Base-by-base conservation (phyloP, 768 basidiomycete genomes). In the Lentinula aciculospora region DNA sequence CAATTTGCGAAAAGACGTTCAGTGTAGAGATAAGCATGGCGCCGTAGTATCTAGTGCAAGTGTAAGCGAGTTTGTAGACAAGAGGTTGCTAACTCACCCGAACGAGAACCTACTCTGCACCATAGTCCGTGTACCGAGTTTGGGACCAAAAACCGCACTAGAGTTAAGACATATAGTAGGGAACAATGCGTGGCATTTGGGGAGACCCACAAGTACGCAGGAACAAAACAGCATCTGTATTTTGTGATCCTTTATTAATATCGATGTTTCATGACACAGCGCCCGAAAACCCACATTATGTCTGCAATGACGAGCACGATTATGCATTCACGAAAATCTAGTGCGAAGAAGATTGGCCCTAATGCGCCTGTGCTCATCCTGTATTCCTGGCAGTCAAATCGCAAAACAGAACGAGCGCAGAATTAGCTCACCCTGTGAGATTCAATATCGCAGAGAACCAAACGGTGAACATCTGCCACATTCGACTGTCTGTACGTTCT, bases 111-210 rank as follows among this genome's bases (percentile, higher is more conserved):
- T 71, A 2, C 87, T 82, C 59, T 83, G 80, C 23, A 90, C 82
- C 88, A 93, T 89, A 56, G 87, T 87, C 19, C 91, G 77, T 65
- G 87, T 80, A n/a, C 92, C 92, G 0, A 88, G 73, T 66, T 84
- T 85, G 0, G 92, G 89, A 10, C 92, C 89, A 71, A 89, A 90
- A 3, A 85, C 83, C n/a, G 73, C 74, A 56, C 78, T 78, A 50
- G 19, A 56, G 9, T 19, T 17, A 23, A 45, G 8, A 12, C 7
- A 45, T 58, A 47, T 39, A 44, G 15, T 53, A 27, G 53, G 25
- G 23, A 57, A 19, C 53, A 34, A 50, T 48, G 15, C 32, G 54
- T 27, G 9, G 46, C 4, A 5, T 28, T n/a, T 31, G 25, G 13
- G 15, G n/a, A 40, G 27, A 71, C 81, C 61, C 63, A 83, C 83